Evolutionary conservation across 2,329 filamentous ascomycete genomes (phyloP).

Genomic region (Fusarium marasasianum): DNA sequence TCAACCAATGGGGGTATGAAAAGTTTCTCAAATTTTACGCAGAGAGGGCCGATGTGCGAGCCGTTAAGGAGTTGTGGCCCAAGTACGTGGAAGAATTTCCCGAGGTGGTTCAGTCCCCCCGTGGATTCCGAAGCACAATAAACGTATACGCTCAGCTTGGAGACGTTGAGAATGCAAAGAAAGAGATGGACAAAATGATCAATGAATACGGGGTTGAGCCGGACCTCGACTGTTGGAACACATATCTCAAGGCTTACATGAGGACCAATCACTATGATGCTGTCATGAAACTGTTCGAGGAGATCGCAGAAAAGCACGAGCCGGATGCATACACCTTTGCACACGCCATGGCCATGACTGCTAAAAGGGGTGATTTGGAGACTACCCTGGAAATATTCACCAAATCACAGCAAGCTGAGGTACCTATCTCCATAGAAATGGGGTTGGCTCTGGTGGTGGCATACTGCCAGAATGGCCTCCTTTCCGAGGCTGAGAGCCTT

Average conservation of each 20-base stretch:
- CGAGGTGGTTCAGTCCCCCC: slow-evolving; percentile 45
- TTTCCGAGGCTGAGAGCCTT: slow-evolving; percentile 51
- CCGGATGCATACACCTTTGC: slow-evolving; percentile 74
- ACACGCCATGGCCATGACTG: slow-evolving; percentile 77
- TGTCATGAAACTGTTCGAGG: slow-evolving; percentile 70
- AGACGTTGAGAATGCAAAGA: slow-evolving; percentile 67
- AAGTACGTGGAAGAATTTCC: slow-evolving; percentile 53
- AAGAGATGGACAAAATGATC: slow-evolving; percentile 70
- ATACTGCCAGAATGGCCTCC: slow-evolving; percentile 60
- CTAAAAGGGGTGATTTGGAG: slow-evolving; percentile 76
- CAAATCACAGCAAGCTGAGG: slow-evolving; percentile 63
- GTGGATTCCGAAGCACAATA: slow-evolving; percentile 67
- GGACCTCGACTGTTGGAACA: slow-evolving; percentile 75
- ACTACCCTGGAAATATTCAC: slow-evolving; percentile 72
- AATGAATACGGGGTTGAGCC: slow-evolving; percentile 65
- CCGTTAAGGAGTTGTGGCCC: slow-evolving; percentile 57
- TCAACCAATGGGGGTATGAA: slow-evolving; percentile 58
- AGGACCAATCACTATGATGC: slow-evolving; percentile 73
- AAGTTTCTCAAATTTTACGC: slow-evolving; percentile 62
- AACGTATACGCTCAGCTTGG: slow-evolving; percentile 76
- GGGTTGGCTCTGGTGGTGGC: slow-evolving; percentile 73
- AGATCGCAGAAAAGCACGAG: slow-evolving; percentile 59
- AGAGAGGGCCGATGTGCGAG: slow-evolving; percentile 55
- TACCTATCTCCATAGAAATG: slow-evolving; percentile 66
- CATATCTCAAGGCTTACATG: slow-evolving; percentile 75